Percentiles rank a stretch among this genome's conserved stretches.
These are phyloP conservation scores for Trichoderma lentiforme DNA, from an alignment of 2,329 filamentous ascomycete species.

Conservation along the genomic window DNA sequence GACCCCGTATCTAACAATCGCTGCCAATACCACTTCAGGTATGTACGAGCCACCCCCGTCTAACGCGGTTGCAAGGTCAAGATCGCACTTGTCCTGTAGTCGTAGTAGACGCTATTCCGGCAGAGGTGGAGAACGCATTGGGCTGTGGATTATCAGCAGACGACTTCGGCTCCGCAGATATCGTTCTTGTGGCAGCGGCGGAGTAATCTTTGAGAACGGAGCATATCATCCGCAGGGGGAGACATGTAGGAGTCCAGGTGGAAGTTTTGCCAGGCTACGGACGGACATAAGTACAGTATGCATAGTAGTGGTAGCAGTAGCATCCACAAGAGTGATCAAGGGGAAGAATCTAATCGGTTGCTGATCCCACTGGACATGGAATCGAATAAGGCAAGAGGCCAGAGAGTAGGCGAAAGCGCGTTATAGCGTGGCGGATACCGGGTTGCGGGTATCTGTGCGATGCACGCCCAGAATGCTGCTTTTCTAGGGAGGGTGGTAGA, in stretches of 20 bases:
- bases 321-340: not conserved
- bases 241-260: not conserved
- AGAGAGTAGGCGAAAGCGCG: not conserved
- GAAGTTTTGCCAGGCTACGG: not conserved
- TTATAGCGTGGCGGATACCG: slow-evolving; percentile 1
- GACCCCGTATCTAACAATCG: not conserved
- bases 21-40: not conserved
- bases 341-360: not conserved
- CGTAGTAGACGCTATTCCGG: not conserved
- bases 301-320: not conserved
- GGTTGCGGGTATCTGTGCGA: slow-evolving; percentile 4
- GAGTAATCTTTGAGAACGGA: slow-evolving; percentile 2
- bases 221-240: slow-evolving; percentile 6
- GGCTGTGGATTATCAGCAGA: slow-evolving; percentile 13
- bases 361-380: not conserved
- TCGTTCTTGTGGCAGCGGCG: not conserved
- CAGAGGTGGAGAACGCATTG: not conserved
- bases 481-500: not conserved
- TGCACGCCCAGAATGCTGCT: not conserved
- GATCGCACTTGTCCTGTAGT: not conserved
- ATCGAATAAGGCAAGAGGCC: not conserved
- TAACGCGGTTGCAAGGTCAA: not conserved
- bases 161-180: slow-evolving; percentile 6
- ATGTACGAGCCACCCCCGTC: not conserved
- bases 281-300: not conserved